Evolutionary conservation across 2,329 filamentous ascomycete genomes (phyloP).

Genomic region (Cladosporium sp.): DNA sequence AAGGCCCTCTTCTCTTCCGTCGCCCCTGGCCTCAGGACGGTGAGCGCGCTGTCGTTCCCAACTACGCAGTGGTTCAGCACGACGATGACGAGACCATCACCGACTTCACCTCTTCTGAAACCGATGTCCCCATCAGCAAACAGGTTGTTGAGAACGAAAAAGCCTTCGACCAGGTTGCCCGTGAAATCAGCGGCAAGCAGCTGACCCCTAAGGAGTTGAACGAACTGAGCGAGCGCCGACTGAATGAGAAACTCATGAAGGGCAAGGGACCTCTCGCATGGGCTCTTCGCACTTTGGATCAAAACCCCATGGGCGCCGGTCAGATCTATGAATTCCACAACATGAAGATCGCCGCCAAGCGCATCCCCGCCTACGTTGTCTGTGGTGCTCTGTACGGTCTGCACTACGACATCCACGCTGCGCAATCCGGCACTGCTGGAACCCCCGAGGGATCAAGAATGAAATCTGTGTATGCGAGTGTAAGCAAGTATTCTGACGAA

Average conservation of each 20-base stretch:
- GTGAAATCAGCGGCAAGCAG: slow-evolving; percentile 41
- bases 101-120: slow-evolving; percentile 7
- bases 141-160: slow-evolving; percentile 37
- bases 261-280: slow-evolving; percentile 71
- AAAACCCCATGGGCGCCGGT: slow-evolving; percentile 71
- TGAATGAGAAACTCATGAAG: slow-evolving; percentile 64
- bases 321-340: slow-evolving; percentile 74
- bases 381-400: slow-evolving; percentile 68
- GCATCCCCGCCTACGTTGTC: slow-evolving; percentile 67
- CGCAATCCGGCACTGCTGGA: slow-evolving; percentile 68
- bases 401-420: slow-evolving; percentile 79
- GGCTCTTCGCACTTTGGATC: slow-evolving; percentile 75
- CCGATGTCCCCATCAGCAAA: slow-evolving; percentile 15
- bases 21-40: slow-evolving; percentile 57
- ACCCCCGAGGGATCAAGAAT: too few relatives aligned
- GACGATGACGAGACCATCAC: slow-evolving; percentile 38
- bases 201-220: slow-evolving; percentile 64
- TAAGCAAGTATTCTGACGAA: slow-evolving; percentile 62
- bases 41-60: slow-evolving; percentile 61
- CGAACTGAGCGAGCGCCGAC: slow-evolving; percentile 55
- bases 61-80: slow-evolving; percentile 76
- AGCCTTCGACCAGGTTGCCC: slow-evolving; percentile 39
- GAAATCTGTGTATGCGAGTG: slow-evolving; percentile 58
- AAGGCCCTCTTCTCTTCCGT: slow-evolving; percentile 43
- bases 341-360: slow-evolving; percentile 62